Conservation (phyloP, 2,329 filamentous ascomycete genomes). For the Penicillium sp. region DNA sequence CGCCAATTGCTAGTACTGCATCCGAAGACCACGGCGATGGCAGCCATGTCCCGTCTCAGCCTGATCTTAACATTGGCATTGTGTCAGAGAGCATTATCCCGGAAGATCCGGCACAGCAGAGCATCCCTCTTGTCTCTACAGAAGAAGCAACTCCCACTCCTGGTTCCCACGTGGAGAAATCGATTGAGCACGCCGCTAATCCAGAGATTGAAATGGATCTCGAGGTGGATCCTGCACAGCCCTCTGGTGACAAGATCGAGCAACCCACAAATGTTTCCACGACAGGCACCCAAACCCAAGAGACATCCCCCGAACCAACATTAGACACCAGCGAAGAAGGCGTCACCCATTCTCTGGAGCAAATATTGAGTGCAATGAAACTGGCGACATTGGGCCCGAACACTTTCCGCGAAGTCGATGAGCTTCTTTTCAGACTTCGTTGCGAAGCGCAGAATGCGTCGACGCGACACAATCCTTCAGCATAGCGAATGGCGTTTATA, state of each 20-base stretch:
- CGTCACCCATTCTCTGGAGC: constrained; percentile 54
- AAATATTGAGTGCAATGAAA: constrained; percentile 58
- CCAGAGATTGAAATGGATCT: constrained; percentile 11
- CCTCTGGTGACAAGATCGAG: background rate
- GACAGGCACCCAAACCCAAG: constrained; percentile 17
- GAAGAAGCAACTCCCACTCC: constrained; percentile 21
- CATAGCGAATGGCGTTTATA: constrained; percentile 39
- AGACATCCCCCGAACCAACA: background rate
- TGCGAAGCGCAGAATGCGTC: constrained; percentile 69
- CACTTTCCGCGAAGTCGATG: constrained; percentile 69
- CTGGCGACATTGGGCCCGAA: constrained; percentile 58
- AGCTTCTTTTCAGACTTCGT: constrained; percentile 75
- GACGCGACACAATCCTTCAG: constrained; percentile 44
- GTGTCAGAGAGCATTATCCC: constrained; percentile 2
- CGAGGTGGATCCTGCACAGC: background rate
- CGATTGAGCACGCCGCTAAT: background rate
- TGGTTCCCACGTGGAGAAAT: constrained; percentile 13
- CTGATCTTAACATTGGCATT: background rate
- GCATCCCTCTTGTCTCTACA: constrained; percentile 7
- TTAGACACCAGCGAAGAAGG: constrained; percentile 25
- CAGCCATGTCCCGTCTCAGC: constrained; percentile 1
- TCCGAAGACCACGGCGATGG: background rate
- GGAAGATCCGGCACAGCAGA: background rate
- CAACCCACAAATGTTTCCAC: constrained; percentile 10
- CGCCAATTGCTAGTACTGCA: constrained; percentile 4